Evolutionary conservation across 2,329 filamentous ascomycete genomes (phyloP).

Genomic region (Cladophialophora psammophila): DNA sequence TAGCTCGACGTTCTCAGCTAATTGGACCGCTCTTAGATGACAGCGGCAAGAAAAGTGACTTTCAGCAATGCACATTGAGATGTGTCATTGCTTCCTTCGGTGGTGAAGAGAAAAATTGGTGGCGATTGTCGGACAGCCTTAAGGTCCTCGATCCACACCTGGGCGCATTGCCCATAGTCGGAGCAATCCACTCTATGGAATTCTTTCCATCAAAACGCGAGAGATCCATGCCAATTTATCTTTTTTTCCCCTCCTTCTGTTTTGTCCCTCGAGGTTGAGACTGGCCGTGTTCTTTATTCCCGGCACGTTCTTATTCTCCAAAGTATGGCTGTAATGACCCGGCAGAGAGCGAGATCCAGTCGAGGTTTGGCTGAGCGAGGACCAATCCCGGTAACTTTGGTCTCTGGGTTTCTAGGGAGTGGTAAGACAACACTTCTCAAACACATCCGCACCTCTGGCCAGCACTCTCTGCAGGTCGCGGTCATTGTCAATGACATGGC

Average conservation of each 20-base stretch:
- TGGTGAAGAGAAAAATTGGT: background rate
- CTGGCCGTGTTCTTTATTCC: too few relatives aligned
- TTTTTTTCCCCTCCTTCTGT: too few relatives aligned
- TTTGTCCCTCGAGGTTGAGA: too few relatives aligned
- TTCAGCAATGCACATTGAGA: background rate
- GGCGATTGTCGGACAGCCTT: slow-evolving; percentile 1
- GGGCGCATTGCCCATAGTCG: background rate
- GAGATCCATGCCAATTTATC: too few relatives aligned
- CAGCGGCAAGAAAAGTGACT: background rate
- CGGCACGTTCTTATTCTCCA: background rate
- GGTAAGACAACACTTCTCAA: slow-evolving; percentile 76
- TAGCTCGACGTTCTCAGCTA: too few relatives aligned
- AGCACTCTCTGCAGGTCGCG: slow-evolving; percentile 73
- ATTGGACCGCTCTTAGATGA: too few relatives aligned
- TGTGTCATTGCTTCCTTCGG: background rate
- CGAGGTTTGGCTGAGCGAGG: background rate
- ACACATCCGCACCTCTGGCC: slow-evolving; percentile 68
- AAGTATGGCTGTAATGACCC: background rate
- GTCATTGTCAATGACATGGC: slow-evolving; percentile 78
- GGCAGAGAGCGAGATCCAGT: background rate
- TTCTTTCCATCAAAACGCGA: too few relatives aligned
- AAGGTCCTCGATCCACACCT: slow-evolving; percentile 20
- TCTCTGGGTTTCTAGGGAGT: slow-evolving; percentile 68
- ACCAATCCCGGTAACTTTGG: slow-evolving; percentile 63
- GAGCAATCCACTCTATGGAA: background rate